Percentiles rank a stretch among this genome's conserved stretches.
Conservation (phyloP, 805 yeast species). For the Candida wancherniae region DNA sequence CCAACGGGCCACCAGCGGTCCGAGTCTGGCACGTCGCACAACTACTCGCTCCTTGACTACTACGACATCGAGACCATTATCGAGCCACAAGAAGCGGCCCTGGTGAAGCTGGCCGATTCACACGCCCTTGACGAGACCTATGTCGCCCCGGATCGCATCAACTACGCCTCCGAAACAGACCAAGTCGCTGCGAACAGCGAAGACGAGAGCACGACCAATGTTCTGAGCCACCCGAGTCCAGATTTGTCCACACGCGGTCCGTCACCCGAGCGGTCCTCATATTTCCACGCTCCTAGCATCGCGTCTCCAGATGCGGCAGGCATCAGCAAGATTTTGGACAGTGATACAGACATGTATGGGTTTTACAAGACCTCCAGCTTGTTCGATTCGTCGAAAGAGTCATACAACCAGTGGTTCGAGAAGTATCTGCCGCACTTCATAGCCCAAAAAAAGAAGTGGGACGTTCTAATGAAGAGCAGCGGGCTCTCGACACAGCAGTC, state of each 20-base stretch:
- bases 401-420: conserved; percentile 73
- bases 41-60: conserved; percentile 35
- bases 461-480: conserved; percentile 52
- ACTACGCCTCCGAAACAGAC: too few species aligned
- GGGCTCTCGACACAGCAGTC: conserved; percentile 46
- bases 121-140: background rate
- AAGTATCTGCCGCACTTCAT: conserved; percentile 59
- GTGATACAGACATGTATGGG: conserved; percentile 69
- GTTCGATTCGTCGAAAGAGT: conserved; percentile 40
- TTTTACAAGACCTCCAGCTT: conserved; percentile 63
- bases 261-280: conserved; percentile 1
- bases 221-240: too few species aligned
- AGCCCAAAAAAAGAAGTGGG: conserved; percentile 78
- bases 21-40: conserved; percentile 30
- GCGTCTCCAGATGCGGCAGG: conserved; percentile 4
- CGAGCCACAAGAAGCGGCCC: too few species aligned
- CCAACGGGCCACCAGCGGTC: conserved; percentile 23
- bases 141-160: too few species aligned
- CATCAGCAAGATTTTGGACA: conserved; percentile 3
- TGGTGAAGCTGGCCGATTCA: too few species aligned
- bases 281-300: conserved; percentile 3
- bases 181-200: too few species aligned
- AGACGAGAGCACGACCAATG: too few species aligned
- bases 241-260: background rate
- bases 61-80: conserved; percentile 23